A percentile compares a stretch with the other conserved stretches of the same genome.
Evolutionary conservation across 2,329 filamentous ascomycete genomes (phyloP).

Genomic region (Aureobasidium vineae): DNA sequence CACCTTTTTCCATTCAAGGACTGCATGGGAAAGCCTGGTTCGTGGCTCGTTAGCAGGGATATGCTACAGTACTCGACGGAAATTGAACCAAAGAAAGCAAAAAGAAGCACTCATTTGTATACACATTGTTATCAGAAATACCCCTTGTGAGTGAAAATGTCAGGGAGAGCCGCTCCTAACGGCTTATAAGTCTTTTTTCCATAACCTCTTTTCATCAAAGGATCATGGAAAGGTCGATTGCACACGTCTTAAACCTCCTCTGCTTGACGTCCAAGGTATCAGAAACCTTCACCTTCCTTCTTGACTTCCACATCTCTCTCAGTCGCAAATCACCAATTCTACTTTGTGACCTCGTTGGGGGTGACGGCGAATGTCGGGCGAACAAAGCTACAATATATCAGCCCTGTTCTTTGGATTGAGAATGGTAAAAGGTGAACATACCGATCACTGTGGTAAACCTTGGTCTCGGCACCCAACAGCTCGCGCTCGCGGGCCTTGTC

Average conservation of each 20-base stretch:
- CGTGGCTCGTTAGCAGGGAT: too few species aligned
- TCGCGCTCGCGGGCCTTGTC: constrained; percentile 89
- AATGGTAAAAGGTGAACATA: constrained; percentile 49
- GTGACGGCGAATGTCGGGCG: constrained; percentile 75
- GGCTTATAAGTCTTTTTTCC: constrained; percentile 13
- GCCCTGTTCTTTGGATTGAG: neutral
- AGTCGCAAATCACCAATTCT: neutral
- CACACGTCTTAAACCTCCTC: neutral
- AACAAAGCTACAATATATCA: constrained; percentile 61
- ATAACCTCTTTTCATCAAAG: neutral
- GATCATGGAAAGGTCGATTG: neutral
- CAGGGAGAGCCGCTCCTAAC: constrained; percentile 25
- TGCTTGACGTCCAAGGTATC: neutral
- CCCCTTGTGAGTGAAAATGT: neutral
- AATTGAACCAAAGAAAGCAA: too few species aligned
- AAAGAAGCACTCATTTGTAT: constrained; percentile 7
- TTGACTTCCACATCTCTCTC: neutral
- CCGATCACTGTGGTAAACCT: constrained; percentile 86
- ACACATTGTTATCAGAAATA: neutral
- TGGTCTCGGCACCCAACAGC: constrained; percentile 76
- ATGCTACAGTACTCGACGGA: too few species aligned
- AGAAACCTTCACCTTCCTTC: neutral
- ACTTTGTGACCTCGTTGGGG: constrained; percentile 62
- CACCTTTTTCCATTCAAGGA: neutral
- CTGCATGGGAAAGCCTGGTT: neutral